Conservation (phyloP, 2,329 filamentous ascomycete genomes). For the Venturia aucupariae region DNA sequence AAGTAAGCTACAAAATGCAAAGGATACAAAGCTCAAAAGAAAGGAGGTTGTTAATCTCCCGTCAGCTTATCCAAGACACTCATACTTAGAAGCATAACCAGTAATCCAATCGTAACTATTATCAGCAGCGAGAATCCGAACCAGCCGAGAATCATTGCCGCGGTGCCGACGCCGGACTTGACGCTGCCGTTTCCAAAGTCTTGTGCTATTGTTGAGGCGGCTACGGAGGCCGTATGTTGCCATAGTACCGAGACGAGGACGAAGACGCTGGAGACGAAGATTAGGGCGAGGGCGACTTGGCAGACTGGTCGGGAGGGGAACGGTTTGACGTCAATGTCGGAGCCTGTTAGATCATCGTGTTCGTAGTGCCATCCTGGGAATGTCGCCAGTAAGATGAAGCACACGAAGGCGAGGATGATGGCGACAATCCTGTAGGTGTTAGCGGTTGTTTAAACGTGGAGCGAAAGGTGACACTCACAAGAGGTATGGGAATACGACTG, state of each 20-base stretch:
- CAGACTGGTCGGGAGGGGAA: constrained; percentile 89
- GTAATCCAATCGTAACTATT: constrained; percentile 85
- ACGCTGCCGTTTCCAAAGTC: constrained; percentile 87
- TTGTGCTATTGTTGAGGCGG: constrained; percentile 85
- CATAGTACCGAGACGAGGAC: constrained; percentile 62
- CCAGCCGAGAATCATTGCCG: constrained; percentile 95
- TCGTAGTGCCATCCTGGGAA: constrained; percentile 98
- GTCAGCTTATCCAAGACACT: constrained; percentile 59
- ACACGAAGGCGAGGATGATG: constrained; percentile 93
- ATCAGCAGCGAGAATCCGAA: constrained; percentile 91
- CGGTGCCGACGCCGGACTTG: constrained; percentile 78
- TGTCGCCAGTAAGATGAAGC: constrained; percentile 86
- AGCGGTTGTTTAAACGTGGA: constrained; percentile 12
- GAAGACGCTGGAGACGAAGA: constrained; percentile 63
- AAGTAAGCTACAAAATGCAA: background rate
- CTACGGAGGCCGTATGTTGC: constrained; percentile 95
- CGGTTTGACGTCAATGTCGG: constrained; percentile 82
- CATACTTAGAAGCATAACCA: constrained; percentile 96
- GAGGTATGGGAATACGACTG: constrained; percentile 95
- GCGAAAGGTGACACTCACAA: constrained; percentile 50
- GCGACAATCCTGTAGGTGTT: constrained; percentile 68
- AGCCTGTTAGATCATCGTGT: constrained; percentile 62
- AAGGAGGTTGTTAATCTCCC: constrained; percentile 18
- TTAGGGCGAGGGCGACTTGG: constrained; percentile 85
- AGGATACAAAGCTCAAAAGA: background rate